A percentile compares a stretch with the other conserved stretches of the same genome.
These are phyloP conservation scores for Suillus variegatus DNA, from an alignment of 768 basidiomycete genomes.

Conservation along the genomic window DNA sequence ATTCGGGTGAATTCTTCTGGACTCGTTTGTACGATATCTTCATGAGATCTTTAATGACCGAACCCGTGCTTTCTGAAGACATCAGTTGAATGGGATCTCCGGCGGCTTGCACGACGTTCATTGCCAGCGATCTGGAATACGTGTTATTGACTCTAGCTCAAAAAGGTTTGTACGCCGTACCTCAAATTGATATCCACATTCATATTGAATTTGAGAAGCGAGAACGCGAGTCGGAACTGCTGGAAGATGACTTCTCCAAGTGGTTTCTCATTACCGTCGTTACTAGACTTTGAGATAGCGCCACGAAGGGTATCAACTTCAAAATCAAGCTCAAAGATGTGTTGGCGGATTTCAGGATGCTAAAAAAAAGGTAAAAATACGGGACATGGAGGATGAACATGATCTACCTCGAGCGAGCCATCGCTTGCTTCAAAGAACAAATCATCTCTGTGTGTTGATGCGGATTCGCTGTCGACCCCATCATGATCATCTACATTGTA, in stretches of 20 bases:
- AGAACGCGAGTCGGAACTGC: slow-evolving; percentile 74
- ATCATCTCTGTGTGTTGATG: slow-evolving; percentile 47
- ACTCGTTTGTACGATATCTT: slow-evolving; percentile 77
- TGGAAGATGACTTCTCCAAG: slow-evolving; percentile 81
- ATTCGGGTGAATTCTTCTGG: slow-evolving; percentile 86
- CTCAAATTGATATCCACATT: slow-evolving; percentile 80
- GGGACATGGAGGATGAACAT: slow-evolving; percentile 3
- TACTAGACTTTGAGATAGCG: slow-evolving; percentile 69
- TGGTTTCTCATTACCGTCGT: slow-evolving; percentile 63
- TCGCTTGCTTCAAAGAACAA: slow-evolving; percentile 76
- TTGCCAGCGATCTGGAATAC: slow-evolving; percentile 62
- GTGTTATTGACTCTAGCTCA: slow-evolving; percentile 12
- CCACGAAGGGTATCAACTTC: slow-evolving; percentile 82
- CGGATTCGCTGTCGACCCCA: slow-evolving; percentile 44
- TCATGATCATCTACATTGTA: slow-evolving; percentile 71
- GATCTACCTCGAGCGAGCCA: slow-evolving; percentile 52
- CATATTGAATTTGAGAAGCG: slow-evolving; percentile 83
- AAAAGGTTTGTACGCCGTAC: slow-evolving; percentile 36
- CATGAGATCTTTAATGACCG: slow-evolving; percentile 64
- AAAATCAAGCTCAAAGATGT: slow-evolving; percentile 84
- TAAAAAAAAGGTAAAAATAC: slow-evolving; percentile 12
- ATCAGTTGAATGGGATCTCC: slow-evolving; percentile 60
- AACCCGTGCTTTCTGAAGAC: slow-evolving; percentile 53
- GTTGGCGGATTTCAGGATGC: slow-evolving; percentile 47
- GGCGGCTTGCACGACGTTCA: slow-evolving; percentile 67